These are phyloP conservation scores for Lactarius quietus DNA, from an alignment of 768 basidiomycete genomes.

Conservation along the genomic window DNA sequence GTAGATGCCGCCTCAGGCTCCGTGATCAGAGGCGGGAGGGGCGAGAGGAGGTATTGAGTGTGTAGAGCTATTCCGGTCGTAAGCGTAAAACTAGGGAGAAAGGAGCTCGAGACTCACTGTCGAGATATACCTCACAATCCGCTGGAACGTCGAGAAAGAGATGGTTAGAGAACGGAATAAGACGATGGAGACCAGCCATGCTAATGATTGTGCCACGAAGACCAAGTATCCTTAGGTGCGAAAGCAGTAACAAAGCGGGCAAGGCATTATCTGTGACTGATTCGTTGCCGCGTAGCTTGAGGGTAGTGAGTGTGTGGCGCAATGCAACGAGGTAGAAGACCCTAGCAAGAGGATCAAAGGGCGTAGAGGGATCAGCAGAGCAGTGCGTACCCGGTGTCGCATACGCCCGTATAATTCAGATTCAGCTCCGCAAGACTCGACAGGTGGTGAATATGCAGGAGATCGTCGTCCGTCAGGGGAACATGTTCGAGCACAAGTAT, in stretches of 20 bases:
- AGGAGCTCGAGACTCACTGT: conserved; percentile 37
- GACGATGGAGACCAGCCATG: conserved; percentile 55
- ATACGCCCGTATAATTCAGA: conserved; percentile 44
- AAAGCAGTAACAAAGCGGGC: conserved; percentile 49
- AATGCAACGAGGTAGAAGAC: conserved; percentile 56
- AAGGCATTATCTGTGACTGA: conserved; percentile 54
- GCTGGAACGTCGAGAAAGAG: conserved; percentile 54
- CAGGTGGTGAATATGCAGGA: conserved; percentile 8
- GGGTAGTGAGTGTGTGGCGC: conserved; percentile 48
- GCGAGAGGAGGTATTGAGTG: conserved; percentile 45
- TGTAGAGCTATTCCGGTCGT: conserved; percentile 39
- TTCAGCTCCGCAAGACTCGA: background rate
- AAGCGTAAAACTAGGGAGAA: background rate
- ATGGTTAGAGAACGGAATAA: conserved; percentile 40
- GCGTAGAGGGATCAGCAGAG: background rate
- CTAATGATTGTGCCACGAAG: conserved; percentile 51
- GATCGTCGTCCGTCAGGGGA: background rate
- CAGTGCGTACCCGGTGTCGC: background rate
- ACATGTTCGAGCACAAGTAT: background rate
- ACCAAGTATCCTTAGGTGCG: conserved; percentile 47
- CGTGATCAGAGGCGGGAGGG: conserved; percentile 47
- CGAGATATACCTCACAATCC: conserved; percentile 50
- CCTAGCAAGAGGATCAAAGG: conserved; percentile 34
- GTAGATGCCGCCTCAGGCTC: conserved; percentile 39
- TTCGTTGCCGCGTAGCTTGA: conserved; percentile 52